Percentiles rank a stretch among this genome's conserved stretches.
phyloP scores from a whole-genome alignment of 2,329 filamentous ascomycete species.

The Lachnellula occidentalis region DNA sequence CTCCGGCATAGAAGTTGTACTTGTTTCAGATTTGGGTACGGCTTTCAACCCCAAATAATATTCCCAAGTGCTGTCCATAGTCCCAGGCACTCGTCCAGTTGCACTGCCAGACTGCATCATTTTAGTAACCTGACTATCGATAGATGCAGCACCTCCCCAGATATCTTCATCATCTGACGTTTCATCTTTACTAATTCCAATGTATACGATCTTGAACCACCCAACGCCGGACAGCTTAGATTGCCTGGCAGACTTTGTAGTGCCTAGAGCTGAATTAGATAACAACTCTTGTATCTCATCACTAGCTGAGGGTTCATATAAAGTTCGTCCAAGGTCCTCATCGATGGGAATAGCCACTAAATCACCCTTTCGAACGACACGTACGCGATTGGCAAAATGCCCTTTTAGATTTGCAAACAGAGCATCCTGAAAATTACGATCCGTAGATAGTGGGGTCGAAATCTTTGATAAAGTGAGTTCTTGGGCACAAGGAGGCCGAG shows the following conservation, averaged over 20 bases:
- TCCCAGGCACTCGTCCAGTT: slow-evolving; percentile 72
- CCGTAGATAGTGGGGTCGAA: slow-evolving; percentile 81
- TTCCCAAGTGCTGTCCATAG: slow-evolving; percentile 73
- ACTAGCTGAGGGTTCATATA: slow-evolving; percentile 63
- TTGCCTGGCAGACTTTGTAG: slow-evolving; percentile 34
- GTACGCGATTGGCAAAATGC: slow-evolving; percentile 77
- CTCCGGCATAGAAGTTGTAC: slow-evolving; percentile 38
- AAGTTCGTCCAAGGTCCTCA: slow-evolving; percentile 71
- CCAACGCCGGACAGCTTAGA: slow-evolving; percentile 53
- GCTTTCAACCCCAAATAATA: slow-evolving; percentile 80
- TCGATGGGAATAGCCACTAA: slow-evolving; percentile 86
- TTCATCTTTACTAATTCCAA: slow-evolving; percentile 52
- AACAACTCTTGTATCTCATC: slow-evolving; percentile 59
- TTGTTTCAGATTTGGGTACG: slow-evolving; percentile 46
- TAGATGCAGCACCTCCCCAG: slow-evolving; percentile 82
- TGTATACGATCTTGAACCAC: slow-evolving; percentile 88
- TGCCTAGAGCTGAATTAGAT: slow-evolving; percentile 46
- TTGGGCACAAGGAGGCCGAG: slow-evolving; percentile 53
- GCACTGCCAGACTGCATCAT: slow-evolving; percentile 90
- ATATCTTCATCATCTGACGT: slow-evolving; percentile 59
- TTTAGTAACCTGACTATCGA: slow-evolving; percentile 80
- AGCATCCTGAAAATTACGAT: slow-evolving; percentile 77
- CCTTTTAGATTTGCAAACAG: slow-evolving; percentile 82
- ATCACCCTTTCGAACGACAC: slow-evolving; percentile 82
- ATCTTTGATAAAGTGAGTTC: slow-evolving; percentile 88